Evolutionary conservation across 768 basidiomycete species (phyloP), one percentile per base, ranked within the genome.

Genomic region (Tulasnella sp.): DNA sequence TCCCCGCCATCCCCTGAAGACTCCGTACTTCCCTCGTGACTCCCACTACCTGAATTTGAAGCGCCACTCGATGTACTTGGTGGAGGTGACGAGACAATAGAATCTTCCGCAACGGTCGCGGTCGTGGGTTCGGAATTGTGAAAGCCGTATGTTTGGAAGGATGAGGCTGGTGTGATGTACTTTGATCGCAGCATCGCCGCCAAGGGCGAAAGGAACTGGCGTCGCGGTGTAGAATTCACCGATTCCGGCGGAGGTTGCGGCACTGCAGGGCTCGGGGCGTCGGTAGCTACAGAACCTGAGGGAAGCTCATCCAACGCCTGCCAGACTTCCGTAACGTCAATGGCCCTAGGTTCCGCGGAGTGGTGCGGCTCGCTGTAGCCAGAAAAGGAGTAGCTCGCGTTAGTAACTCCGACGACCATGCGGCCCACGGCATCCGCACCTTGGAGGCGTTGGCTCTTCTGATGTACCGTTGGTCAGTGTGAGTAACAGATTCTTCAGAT

Each of bases 401-500:
- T n/a, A 75, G 28, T 44, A 74, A 74, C 48, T 58, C 48, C 50
- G 34, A 64, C n/a, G 22, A 58, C 34, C 50, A 69, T 50, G 42
- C 74, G 42, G 20, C 34, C 74, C n/a, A 69, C 28, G 64, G 31
- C 31, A 37, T 28, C 34, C 64, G 28, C 28, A 69, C 64, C 64
- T 69, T 37, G 64, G 20, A 37, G 40, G 77, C 40, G 74, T 75
- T 41, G n/a, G 72, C 46, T 81, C 81, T n/a, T 81, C 81, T 14
- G 81, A 88, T 83, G 92, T 92, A 75, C 92, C 93, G 83, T 92
- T 90, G 78, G 93, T 94, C 82, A 97, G 88, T 16, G 94, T 96
- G 42, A 99, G 89, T 77, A 98, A 85, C 28, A 99, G 88, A 84
- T 96, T 96, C 88, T 98, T 98, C 82, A 99, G 89, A 87, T 99